Base-by-base conservation (phyloP, 345 rosid species). In the Moricandia moricandioides region DNA sequence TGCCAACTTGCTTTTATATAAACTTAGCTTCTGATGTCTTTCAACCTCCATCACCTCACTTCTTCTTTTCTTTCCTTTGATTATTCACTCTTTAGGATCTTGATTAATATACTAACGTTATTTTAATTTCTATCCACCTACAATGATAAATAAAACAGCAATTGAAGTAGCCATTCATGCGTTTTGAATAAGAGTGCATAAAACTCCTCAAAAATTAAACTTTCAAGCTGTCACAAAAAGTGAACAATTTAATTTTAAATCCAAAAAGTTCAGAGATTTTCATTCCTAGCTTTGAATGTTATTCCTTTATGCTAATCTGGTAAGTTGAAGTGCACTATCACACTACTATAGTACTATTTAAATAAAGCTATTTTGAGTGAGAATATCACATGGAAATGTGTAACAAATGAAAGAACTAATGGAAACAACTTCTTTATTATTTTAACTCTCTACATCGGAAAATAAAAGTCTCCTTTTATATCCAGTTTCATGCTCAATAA, bases 1-100 rank as follows among this genome's bases (percentile, higher is more conserved):
- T 70, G 75, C 76, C 75, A 77, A 77, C 76, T 77, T 77, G 80
- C 62, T 40, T 63, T 70, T 62, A 70, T 30, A 31, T 70, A 63
- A 76, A 33, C 37, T 14, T 62, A 29, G 74, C 70, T 69, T 62
- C 65, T 40, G 2, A 54, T 69, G 65, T 76, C 65, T 2, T 54
- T 51, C 73, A 68, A 11, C 18, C 69, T 68, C 73, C 63, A 68
- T 62, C 69, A 75, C 73, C 79, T 75, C 78, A 24, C 72, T 74
- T 67, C 52, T 59, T 73, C 0, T 45, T 21, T 30, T 65, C 47
- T 59, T 47, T 67, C 60, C 0, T 58, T 18, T 10, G 10, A 52
- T 54, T 73, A 17, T 39, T 8, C 27, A 30, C 17, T 16, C 40
- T 37, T 45, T 71, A 21, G 31, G 29, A 14, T 69, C 18, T 29